phyloP scores from a whole-genome alignment of 169 alveolate genomes.

The Eimeria maxima region DNA sequence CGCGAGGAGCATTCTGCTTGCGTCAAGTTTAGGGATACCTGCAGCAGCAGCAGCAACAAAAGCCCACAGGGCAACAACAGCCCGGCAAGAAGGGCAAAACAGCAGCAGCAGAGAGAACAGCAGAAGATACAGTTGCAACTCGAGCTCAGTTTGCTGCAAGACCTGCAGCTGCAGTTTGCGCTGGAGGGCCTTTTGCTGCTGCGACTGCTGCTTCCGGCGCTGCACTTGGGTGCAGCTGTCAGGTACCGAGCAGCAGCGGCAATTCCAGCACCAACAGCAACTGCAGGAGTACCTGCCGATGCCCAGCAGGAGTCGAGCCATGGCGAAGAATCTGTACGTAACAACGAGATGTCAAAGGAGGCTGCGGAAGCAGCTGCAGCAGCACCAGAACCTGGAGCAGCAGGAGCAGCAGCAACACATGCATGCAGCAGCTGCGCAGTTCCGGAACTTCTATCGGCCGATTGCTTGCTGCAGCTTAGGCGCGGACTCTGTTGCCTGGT shows the following conservation, averaged over 20 bases:
- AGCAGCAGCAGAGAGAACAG: slow-evolving; percentile 28
- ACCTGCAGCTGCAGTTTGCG: slow-evolving; percentile 14
- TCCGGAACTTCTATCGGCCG: slow-evolving; percentile 72
- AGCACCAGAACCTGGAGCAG: slow-evolving; percentile 35
- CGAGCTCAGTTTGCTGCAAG: slow-evolving; percentile 37
- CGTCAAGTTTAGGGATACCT: neutral
- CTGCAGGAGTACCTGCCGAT: neutral
- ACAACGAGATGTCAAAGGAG: neutral
- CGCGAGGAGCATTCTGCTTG: slow-evolving; percentile 4
- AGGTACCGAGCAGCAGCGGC: slow-evolving; percentile 60
- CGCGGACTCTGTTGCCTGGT: slow-evolving; percentile 64
- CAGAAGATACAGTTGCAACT: slow-evolving; percentile 45
- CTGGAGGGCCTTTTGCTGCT: slow-evolving; percentile 56
- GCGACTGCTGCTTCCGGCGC: slow-evolving; percentile 79
- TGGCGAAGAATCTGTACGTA: neutral
- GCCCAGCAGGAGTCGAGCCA: neutral
- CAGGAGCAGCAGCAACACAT: slow-evolving; percentile 22
- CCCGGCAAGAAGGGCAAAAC: neutral
- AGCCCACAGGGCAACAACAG: neutral
- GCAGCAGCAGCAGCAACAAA: slow-evolving; percentile 46
- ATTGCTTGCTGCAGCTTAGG: slow-evolving; percentile 63
- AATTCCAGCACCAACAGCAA: slow-evolving; percentile 42
- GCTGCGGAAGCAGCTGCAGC: slow-evolving; percentile 9
- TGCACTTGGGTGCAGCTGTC: slow-evolving; percentile 40
- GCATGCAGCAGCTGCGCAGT: slow-evolving; percentile 9